Base-by-base conservation (phyloP, 139 green algal species). In the Tetraselmis chui region DNA sequence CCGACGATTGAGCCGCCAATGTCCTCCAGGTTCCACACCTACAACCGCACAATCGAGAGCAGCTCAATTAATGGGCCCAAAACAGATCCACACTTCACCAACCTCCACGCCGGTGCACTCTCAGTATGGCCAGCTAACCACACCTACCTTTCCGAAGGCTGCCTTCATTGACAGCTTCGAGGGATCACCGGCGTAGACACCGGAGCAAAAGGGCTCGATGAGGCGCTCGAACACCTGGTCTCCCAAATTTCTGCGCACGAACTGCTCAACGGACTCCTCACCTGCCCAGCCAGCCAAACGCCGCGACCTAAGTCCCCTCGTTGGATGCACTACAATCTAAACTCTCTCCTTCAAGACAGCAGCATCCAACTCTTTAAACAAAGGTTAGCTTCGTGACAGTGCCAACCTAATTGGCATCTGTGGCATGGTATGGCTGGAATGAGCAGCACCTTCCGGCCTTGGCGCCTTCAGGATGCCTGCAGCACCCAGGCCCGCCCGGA, bases 171-270 rank as follows among this genome's bases (percentile, higher is more conserved):
- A 96, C 32, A 99, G 94, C 89, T 98, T 98, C 28, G 93, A 83
- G 2, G 96, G 96, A 87, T 99, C 90, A 28, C 97, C 97, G 23
- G 97, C 96, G 83, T 99, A 99, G 83, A 99, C 97, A 31, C 97
- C 97, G 11, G 92, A 97, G 94, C 97, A 99, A 90, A 98, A 99
- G 77, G 97, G 96, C 89, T 99, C 97, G 58, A 99, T 98, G 24
- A 98, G 90, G 59, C 95, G 89, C 83, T 96, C 89, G 87, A 98
- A 99, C 80, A 97, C 95, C 91, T 99, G 96, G 1, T 88, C 91
- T 25, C 97, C 97, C 76, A 99, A 91, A 88, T 99, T 99, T 84
- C 97, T 89, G 28, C 89, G 87, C 77, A 99, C 94, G 88, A 98
- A 99, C 86, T 98, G 88, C 92, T 99, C 94, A 78, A 99, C 96